Base-by-base conservation (phyloP, 1,139 yeast species). In the Zygosaccharomyces sapae region DNA sequence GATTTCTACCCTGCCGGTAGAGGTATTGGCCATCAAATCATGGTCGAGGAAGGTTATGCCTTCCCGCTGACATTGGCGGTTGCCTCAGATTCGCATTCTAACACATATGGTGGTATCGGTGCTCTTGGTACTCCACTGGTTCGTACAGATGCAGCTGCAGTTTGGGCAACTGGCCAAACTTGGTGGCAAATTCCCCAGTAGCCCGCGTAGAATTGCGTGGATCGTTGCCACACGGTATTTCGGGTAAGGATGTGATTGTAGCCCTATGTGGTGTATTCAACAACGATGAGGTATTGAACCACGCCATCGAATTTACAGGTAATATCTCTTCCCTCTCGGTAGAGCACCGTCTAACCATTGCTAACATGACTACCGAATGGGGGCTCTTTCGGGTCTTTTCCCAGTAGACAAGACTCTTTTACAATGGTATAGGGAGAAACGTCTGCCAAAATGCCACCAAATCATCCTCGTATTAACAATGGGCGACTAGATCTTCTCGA, bases 151-250 rank as follows among this genome's bases (percentile, higher is more conserved):
- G 98, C 97, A 18, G 98, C 99, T 1, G 83, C 97, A 5, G 92
- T 94, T 57, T 92, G 99, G 99, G 97, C 98, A 12, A 92, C 98
- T 0, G 97, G 97, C 39, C 95, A 88, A 71, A 94, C 98, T 3
- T 92, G 99, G 99, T 92, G 98, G 98, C 98, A 94, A 79, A 87
- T 92, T 50, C 99, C 99, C 98, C 98, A 1, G 97, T 92, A 19
- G 98, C 98, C 35, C 82, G 83, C 63, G 97, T 92, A 9, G 95
- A 87, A 67, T 76, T 92, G 49, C 75, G 77, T 55, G 97, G 97
- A 38, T 70, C 78, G 56, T 77, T 92, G 50, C 96, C 94, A 18
- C 71, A 76, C 47, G 97, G 97, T 18, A 90, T 87, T 13, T 82
- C 96, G 6, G 99, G 99, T 55, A 92, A 92, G 68, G 99, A 92